Percentiles rank a stretch among this genome's conserved stretches.
phyloP scores from a whole-genome alignment of 73 alveolate species.

The Paramecium tetraurelia region DNA sequence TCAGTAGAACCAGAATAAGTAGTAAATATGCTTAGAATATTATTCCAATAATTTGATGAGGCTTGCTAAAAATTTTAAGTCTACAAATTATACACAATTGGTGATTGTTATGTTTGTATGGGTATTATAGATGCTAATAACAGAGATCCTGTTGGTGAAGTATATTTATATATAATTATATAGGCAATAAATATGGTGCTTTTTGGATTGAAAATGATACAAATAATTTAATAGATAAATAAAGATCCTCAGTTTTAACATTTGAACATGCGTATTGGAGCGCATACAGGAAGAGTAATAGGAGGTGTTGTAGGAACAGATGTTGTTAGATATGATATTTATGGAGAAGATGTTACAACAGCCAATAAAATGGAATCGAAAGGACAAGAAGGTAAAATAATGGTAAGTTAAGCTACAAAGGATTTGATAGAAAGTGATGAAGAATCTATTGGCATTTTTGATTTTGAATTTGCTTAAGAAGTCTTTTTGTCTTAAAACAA shows the following conservation, averaged over 20 bases:
- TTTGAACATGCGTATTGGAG: slow-evolving; percentile 90
- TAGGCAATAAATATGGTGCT: neutral
- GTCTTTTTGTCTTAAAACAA: slow-evolving; percentile 6
- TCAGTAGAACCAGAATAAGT: slow-evolving; percentile 87
- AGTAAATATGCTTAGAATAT: slow-evolving; percentile 83
- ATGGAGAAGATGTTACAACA: slow-evolving; percentile 95
- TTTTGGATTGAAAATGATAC: slow-evolving; percentile 89
- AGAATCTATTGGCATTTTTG: slow-evolving; percentile 50
- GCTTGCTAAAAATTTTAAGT: slow-evolving; percentile 89
- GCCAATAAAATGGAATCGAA: slow-evolving; percentile 97
- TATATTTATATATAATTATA: slow-evolving; percentile 43
- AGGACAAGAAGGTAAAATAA: slow-evolving; percentile 88
- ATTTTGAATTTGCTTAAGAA: slow-evolving; percentile 48
- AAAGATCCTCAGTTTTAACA: slow-evolving; percentile 65
- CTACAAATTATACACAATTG: slow-evolving; percentile 96
- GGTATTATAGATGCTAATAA: slow-evolving; percentile 92
- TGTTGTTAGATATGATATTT: slow-evolving; percentile 97
- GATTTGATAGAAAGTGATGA: slow-evolving; percentile 68
- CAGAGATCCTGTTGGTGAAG: slow-evolving; percentile 93
- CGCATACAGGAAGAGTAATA: slow-evolving; percentile 82
- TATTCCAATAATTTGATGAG: slow-evolving; percentile 91
- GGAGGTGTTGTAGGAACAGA: slow-evolving; percentile 90
- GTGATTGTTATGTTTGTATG: slow-evolving; percentile 96
- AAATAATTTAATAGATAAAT: slow-evolving; percentile 87
- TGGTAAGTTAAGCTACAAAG: slow-evolving; percentile 88